A percentile compares a stretch with the other conserved stretches of the same genome.
Conservation (phyloP, 495 filamentous ascomycete species). For the Astrocystis sublimbata region DNA sequence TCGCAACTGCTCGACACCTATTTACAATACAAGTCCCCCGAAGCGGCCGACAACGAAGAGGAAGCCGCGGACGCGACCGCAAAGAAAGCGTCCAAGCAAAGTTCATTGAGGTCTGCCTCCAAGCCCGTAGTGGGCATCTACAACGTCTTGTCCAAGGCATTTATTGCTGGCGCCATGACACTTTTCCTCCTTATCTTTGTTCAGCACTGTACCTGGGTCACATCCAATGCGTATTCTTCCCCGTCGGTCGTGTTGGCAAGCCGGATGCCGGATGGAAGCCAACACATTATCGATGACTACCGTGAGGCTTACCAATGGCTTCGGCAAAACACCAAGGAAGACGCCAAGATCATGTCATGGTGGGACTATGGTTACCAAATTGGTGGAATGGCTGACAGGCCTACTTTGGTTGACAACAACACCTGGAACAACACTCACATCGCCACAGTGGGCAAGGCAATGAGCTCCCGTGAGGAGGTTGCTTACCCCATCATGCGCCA, state of each 20-base stretch:
- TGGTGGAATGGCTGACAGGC: slow-evolving; percentile 98
- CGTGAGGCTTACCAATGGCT: slow-evolving; percentile 99
- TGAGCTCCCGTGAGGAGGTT: slow-evolving; percentile 96
- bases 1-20: slow-evolving; percentile 92
- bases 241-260: slow-evolving; percentile 96
- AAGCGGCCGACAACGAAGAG: slow-evolving; percentile 50
- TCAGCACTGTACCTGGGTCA: slow-evolving; percentile 98
- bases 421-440: slow-evolving; percentile 99
- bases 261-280: slow-evolving; percentile 87
- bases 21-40: slow-evolving; percentile 59
- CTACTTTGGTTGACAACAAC: slow-evolving; percentile 98
- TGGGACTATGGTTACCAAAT: slow-evolving; percentile 99
- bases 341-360: slow-evolving; percentile 99
- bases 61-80: slow-evolving; percentile 45
- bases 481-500: slow-evolving; percentile 97
- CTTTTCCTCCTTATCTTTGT: slow-evolving; percentile 91
- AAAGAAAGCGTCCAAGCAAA: slow-evolving; percentile 55
- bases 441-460: slow-evolving; percentile 98
- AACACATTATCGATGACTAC: slow-evolving; percentile 99
- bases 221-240: slow-evolving; percentile 97
- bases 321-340: slow-evolving; percentile 88
- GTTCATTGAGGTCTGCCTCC: slow-evolving; percentile 66
- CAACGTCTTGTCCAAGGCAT: slow-evolving; percentile 72
- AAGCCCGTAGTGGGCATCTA: slow-evolving; percentile 82
- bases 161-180: slow-evolving; percentile 68